Percentiles rank a stretch among this genome's conserved stretches.
phyloP scores from a whole-genome alignment of 371 early-diverging fungal genomes.

The Quaeritorhiza haematococci region DNA sequence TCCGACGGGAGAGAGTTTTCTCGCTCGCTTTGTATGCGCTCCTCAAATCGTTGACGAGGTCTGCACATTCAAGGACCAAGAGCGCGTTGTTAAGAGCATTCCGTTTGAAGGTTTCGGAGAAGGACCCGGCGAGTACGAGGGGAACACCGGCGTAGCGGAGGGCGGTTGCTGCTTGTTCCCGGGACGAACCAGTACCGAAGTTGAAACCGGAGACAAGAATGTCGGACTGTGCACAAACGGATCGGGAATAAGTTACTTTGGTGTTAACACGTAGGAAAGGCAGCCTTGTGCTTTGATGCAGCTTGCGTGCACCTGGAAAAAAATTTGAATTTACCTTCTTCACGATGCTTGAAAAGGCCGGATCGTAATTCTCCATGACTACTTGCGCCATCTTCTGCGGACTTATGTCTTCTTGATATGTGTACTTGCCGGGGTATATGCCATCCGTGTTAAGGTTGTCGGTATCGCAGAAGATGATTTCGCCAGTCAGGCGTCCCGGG shows the following conservation, averaged over 20 bases:
- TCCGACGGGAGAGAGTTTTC: slow-evolving; percentile 59
- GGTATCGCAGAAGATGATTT: slow-evolving; percentile 76
- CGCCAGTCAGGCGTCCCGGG: slow-evolving; percentile 66
- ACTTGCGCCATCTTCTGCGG: slow-evolving; percentile 82
- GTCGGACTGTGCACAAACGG: slow-evolving; percentile 47
- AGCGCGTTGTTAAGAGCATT: slow-evolving; percentile 96
- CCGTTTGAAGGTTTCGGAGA: slow-evolving; percentile 92
- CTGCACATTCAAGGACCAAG: slow-evolving; percentile 79
- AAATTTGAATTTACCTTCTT: slow-evolving; percentile 24
- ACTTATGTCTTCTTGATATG: slow-evolving; percentile 88
- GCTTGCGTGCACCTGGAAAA: background rate
- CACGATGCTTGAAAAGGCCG: slow-evolving; percentile 59
- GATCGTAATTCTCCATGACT: slow-evolving; percentile 96
- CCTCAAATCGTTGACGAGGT: slow-evolving; percentile 68
- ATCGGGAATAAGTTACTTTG: background rate
- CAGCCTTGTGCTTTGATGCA: too few relatives aligned
- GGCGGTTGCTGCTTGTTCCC: slow-evolving; percentile 96
- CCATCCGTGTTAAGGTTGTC: slow-evolving; percentile 97
- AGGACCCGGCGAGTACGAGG: slow-evolving; percentile 81
- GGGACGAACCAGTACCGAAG: slow-evolving; percentile 93
- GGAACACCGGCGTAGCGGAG: slow-evolving; percentile 79
- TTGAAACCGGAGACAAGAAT: slow-evolving; percentile 87
- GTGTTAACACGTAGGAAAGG: too few relatives aligned
- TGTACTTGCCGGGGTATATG: slow-evolving; percentile 93
- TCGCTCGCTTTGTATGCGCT: slow-evolving; percentile 22